Base-by-base conservation (phyloP, 768 basidiomycete species). In the Boletus pseudo-olivaceus region DNA sequence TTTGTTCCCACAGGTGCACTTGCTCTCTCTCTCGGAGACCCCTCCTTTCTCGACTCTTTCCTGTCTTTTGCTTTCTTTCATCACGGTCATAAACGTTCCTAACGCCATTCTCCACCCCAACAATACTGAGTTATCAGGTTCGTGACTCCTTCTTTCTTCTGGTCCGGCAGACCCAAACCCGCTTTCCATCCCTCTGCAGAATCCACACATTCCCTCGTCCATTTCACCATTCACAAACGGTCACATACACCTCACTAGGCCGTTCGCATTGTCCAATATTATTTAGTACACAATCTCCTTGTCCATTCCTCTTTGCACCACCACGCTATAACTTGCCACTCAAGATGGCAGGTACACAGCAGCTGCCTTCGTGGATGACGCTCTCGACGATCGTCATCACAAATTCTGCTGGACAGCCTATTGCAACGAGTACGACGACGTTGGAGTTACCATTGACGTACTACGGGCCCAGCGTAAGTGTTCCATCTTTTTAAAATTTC, bases 381-480 rank as follows among this genome's bases (percentile, higher is more conserved):
- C 74, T 79, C 32, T 73, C 75, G 34, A 74, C 78, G 32, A 75
- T 81, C 17, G 71, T 81, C 30, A 65, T 83, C 44, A 82, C 82
- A 7, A 75, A 82, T 62, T 71, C 74, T 3, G 74, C 73, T 48
- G 87, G 86, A 46, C 70, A 71, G 20, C 77, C 79, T 33, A 61
- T 83, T 51, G 74, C 80, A 45, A 88, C 86, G 14, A 74, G 76
- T 40, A 83, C 82, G 26, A 72, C 87, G 26, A 72, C 86, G 10
- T 62, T 88, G 27, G 82, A 78, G 60, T 65, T 91, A 47, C 87
- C 90, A 38, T 72, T 90, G 60, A 91, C 90, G 0, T 93, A 92
- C 71, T 90, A 81, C 60, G 90, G 90, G 30, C 88, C 90, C 49
- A 84, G 85, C 68, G 89, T 91, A 66, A 80, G 88, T 81, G 12